phyloP scores from a whole-genome alignment of 192 early-diverging fungal genomes.

The Cladochytrium replicatum region DNA sequence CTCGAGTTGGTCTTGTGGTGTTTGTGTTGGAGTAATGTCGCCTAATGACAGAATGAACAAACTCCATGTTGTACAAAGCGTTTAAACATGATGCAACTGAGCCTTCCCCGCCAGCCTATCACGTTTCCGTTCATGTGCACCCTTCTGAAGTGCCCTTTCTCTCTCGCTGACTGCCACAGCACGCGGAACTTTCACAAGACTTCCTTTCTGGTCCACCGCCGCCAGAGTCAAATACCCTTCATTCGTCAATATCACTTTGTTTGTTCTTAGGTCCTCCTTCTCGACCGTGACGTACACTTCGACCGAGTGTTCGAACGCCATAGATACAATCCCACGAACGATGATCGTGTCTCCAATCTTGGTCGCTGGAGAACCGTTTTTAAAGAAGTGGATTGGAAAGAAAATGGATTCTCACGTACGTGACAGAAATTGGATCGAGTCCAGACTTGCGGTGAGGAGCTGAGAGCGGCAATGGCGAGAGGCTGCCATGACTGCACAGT shows the following conservation, averaged over 20 bases:
- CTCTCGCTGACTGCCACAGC: too few relatives aligned
- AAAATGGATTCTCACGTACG: conserved; percentile 3
- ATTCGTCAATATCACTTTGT: conserved; percentile 6
- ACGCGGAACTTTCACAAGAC: too few relatives aligned
- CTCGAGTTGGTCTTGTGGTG: too few relatives aligned
- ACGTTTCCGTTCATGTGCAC: too few relatives aligned
- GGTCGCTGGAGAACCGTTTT: too few relatives aligned
- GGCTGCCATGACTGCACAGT: conserved; percentile 48
- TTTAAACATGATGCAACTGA: too few relatives aligned
- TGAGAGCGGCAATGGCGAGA: conserved; percentile 39
- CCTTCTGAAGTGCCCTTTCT: too few relatives aligned
- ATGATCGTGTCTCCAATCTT: conserved; percentile 11
- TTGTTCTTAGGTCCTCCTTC: not conserved
- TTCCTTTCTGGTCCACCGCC: conserved; percentile 15
- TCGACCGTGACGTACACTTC: conserved; percentile 17
- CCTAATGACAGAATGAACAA: too few relatives aligned
- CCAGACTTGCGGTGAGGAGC: conserved; percentile 42
- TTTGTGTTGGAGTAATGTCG: too few relatives aligned
- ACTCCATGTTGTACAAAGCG: too few relatives aligned
- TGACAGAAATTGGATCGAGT: conserved; percentile 8
- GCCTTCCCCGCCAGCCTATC: too few relatives aligned
- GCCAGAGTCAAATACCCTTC: conserved; percentile 16
- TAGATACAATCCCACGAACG: conserved; percentile 5
- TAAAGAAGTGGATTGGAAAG: too few relatives aligned
- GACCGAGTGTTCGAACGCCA: conserved; percentile 6